These are phyloP conservation scores for Talaromyces ruber DNA, from an alignment of 495 filamentous ascomycete genomes.

Conservation along the genomic window DNA sequence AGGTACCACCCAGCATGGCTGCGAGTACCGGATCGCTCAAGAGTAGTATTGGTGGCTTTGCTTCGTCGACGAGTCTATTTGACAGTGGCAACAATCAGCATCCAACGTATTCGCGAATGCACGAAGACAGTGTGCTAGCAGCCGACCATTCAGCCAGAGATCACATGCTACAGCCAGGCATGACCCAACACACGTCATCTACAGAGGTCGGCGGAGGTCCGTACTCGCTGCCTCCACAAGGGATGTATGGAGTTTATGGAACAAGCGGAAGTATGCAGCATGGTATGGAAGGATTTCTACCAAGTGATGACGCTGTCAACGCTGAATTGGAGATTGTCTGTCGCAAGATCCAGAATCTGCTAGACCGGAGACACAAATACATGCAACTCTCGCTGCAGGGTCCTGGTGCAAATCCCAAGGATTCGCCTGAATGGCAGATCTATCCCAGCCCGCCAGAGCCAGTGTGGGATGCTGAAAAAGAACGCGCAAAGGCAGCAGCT, in stretches of 20 bases:
- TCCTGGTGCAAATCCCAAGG: conserved; percentile 73
- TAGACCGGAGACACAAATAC: conserved; percentile 84
- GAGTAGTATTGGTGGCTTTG: conserved; percentile 5
- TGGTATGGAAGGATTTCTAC: conserved; percentile 35
- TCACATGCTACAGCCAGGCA: conserved; percentile 15
- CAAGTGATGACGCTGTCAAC: conserved; percentile 61
- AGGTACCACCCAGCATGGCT: conserved; percentile 5
- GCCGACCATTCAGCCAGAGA: conserved; percentile 38
- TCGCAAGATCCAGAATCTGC: conserved; percentile 71
- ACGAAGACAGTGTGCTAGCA: conserved; percentile 22
- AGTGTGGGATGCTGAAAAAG: conserved; percentile 71
- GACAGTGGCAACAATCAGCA: not conserved
- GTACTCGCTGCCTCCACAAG: conserved; percentile 32
- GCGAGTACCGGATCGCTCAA: conserved; percentile 6
- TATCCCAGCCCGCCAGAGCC: conserved; percentile 89
- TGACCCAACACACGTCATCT: not conserved
- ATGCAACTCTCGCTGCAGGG: conserved; percentile 79
- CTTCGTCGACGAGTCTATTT: not conserved
- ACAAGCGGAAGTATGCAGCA: conserved; percentile 32
- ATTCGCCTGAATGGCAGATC: conserved; percentile 74
- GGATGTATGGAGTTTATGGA: conserved; percentile 43
- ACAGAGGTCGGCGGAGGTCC: not conserved
- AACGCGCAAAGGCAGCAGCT: conserved; percentile 19
- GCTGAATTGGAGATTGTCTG: conserved; percentile 79
- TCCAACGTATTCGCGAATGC: not conserved